Evolutionary conservation across 306 rosid species (phyloP).

Genomic region (Pyrus pyrifolia): DNA sequence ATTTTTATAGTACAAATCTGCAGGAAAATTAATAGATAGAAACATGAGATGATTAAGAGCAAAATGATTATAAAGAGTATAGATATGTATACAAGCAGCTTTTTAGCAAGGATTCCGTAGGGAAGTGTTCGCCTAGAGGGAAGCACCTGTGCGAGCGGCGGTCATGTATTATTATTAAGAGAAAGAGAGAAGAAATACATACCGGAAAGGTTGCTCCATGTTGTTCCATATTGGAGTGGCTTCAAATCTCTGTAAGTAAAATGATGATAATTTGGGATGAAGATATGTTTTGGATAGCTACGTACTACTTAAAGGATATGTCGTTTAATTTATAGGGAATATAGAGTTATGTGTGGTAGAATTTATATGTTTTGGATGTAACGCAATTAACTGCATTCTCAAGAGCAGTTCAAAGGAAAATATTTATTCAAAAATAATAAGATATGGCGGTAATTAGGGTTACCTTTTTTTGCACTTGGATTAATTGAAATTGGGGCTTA

Average conservation of each 20-base stretch:
- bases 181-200: background rate
- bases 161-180: background rate
- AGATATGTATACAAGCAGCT: too few relatives aligned
- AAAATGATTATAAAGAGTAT: background rate
- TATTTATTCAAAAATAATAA: too few relatives aligned
- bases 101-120: background rate
- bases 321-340: too few relatives aligned
- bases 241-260: background rate
- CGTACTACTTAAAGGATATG: too few relatives aligned
- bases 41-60: background rate
- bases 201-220: background rate
- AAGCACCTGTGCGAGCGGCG: too few relatives aligned
- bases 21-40: background rate
- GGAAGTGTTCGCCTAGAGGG: too few relatives aligned
- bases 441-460: background rate
- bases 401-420: too few relatives aligned
- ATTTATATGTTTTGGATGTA: too few relatives aligned
- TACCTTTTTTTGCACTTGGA: background rate
- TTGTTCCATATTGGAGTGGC: background rate
- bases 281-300: background rate
- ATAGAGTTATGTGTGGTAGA: too few relatives aligned
- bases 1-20: slow-evolving; percentile 12
- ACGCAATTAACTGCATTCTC: too few relatives aligned
- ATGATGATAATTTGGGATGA: background rate
- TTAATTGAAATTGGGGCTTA: background rate